Evolutionary conservation across 2,329 filamentous ascomycete genomes (phyloP), one percentile per base, ranked within the genome.

Genomic region (Knoxdaviesia proteae): DNA sequence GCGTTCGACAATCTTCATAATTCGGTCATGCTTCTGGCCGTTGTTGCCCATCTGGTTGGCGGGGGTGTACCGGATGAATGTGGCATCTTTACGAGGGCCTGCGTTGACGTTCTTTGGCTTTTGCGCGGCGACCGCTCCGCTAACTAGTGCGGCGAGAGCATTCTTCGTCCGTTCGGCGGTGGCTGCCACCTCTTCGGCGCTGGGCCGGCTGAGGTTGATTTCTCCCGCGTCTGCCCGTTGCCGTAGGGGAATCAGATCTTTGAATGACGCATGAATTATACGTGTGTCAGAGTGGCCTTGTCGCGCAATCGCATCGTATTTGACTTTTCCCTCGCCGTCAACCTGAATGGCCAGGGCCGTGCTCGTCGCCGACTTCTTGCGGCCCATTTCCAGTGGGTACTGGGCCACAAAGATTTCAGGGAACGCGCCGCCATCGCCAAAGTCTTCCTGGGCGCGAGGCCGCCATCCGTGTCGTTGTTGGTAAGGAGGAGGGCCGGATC

Each of bases 1-100:
- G 44, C 84, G 71, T 58, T 94, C 84, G 35, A 94, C 84, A 60
- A 98, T 96, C 67, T 96, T 96, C 74, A 98, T 92, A 49, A 98
- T 94, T 9, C 90, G 78, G 53, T 96, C 87, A 53, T 86, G 84
- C 63, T 94, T 93, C 59, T 78, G 80, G 36, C 73, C 76, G 57
- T 86, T 68, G 53, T 74, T 84, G 8, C 90, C 90, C 84, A 98
- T 94, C 63, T 98, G 90, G 53, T 90, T 88, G 37, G 87, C 84
- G 4, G 90, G 90, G 10, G 87, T 96, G 56, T 98, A 98, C 49
- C 84, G 75, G 46, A 98, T 90, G 58, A 86, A 98, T 0, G 88
- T 96, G 5, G 90, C 77, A 46, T 94, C 88, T 44, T 80, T 79
- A 49, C 82, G 71, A 41, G 73, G 70, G n/a, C 77, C 79, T 6